A percentile compares a stretch with the other conserved stretches of the same genome.
Conservation (phyloP, 2,329 filamentous ascomycete genomes). For the Cryphonectria radicalis region DNA sequence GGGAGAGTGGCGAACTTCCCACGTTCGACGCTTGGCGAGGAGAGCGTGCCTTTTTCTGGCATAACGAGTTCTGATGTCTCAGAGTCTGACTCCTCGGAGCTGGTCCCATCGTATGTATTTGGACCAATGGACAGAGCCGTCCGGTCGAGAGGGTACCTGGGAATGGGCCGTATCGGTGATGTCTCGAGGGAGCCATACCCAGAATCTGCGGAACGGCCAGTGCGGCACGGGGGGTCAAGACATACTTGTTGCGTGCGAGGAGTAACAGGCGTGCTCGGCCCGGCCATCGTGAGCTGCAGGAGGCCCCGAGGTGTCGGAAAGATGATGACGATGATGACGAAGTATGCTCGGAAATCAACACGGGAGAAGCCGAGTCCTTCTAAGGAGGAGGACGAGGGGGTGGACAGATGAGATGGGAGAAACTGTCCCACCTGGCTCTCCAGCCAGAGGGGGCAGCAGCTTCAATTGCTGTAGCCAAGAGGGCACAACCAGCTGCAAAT, state of each 20-base stretch:
- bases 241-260: slow-evolving; percentile 14
- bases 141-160: not conserved
- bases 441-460: not conserved
- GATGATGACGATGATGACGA: not conserved
- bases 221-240: slow-evolving; percentile 12
- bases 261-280: slow-evolving; percentile 12
- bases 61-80: not conserved
- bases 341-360: slow-evolving; percentile 4
- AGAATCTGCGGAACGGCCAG: slow-evolving; percentile 27
- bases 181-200: slow-evolving; percentile 29
- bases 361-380: not conserved
- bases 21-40: not conserved
- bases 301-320: not conserved
- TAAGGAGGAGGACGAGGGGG: slow-evolving; percentile 15
- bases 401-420: not conserved
- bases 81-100: slow-evolving; percentile 23
- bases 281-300: slow-evolving; percentile 15
- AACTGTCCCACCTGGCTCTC: slow-evolving; percentile 9
- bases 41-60: not conserved
- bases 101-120: slow-evolving; percentile 26
- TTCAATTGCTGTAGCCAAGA: slow-evolving; percentile 2
- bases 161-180: slow-evolving; percentile 13
- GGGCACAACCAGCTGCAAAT: slow-evolving; percentile 6
- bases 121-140: slow-evolving; percentile 14
- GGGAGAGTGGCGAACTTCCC: slow-evolving; percentile 22